Evolutionary conservation across 1,284 basidiomycete genomes (phyloP).

Genomic region (Rhodofomes roseus): DNA sequence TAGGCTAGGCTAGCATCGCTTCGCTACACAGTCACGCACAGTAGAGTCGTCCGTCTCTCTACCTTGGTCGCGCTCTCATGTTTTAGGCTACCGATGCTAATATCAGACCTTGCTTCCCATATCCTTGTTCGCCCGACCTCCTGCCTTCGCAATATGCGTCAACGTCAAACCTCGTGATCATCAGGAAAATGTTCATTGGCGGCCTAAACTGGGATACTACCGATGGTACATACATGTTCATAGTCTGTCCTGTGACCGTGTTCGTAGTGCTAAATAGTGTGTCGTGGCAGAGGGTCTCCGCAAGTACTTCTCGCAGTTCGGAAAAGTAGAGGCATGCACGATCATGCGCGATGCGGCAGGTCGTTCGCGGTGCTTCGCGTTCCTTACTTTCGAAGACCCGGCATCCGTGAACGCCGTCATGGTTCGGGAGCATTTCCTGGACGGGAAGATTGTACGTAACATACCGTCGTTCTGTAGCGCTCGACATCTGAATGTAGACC

Average conservation of each 20-base stretch:
- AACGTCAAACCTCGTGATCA: conserved; percentile 15
- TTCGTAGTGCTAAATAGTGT: conserved; percentile 26
- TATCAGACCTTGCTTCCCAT: conserved; percentile 47
- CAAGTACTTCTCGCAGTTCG: conserved; percentile 70
- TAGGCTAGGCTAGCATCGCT: conserved; percentile 62
- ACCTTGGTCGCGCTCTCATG: conserved; percentile 56
- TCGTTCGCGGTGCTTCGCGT: conserved; percentile 91
- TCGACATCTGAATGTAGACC: not conserved
- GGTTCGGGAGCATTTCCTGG: conserved; percentile 80
- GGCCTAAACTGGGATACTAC: conserved; percentile 98
- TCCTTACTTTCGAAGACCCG: conserved; percentile 88
- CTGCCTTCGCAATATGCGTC: conserved; percentile 30
- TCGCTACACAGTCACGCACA: conserved; percentile 46
- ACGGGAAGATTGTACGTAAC: conserved; percentile 89
- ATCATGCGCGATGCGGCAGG: conserved; percentile 94
- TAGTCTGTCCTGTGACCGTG: conserved; percentile 10
- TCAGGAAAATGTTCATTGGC: conserved; percentile 98
- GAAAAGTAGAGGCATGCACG: conserved; percentile 87
- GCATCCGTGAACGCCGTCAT: conserved; percentile 81
- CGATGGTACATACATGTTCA: conserved; percentile 69
- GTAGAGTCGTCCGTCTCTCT: conserved; percentile 65
- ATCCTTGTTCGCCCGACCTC: conserved; percentile 22
- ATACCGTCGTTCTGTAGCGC: conserved; percentile 36
- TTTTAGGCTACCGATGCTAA: conserved; percentile 78
- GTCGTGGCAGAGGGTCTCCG: conserved; percentile 57